Evolutionary conservation across 768 basidiomycete genomes (phyloP), one percentile per base, ranked within the genome.

Genomic region (Tricholoma saponaceum): DNA sequence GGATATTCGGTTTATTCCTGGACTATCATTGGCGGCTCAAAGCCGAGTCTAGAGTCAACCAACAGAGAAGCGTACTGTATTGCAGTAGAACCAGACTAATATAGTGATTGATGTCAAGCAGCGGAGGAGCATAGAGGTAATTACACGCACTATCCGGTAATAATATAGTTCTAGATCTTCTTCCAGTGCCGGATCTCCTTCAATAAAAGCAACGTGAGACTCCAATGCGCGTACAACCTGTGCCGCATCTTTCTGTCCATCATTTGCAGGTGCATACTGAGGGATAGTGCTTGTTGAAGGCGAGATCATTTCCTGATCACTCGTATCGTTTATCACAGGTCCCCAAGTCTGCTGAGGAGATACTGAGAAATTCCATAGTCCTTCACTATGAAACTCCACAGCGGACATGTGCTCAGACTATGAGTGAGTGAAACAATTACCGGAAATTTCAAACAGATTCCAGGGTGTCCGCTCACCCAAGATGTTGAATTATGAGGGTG

Each of bases 91-190:
- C 43, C 46, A 33, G 54, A 26, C 33, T 61, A 44, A 51, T 32
- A n/a, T 18, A n/a, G 39, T 37, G 0, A 12, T 10, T n/a, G n/a
- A 13, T 32, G 20, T 47, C 51, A 10, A 55, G 50, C 12, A 43
- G 35, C n/a, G 23, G 10, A 14, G 20, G 23, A 43, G 32, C 13
- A 18, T 1, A 18, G 26, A 49, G 9, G 16, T n/a, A 46, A n/a
- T 16, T 12, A 28, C 28, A 26, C 60, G 51, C 51, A 61, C 60
- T 41, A 58, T 56, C 56, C 44, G 54, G 22, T 58, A 55, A 43
- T 56, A 56, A 33, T 55, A 53, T 7, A 52, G 26, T 23, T 54
- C 52, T n/a, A 28, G 43, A 35, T 61, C 57, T 26, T 61, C 60
- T n/a, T 56, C 54, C 44, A 54, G 25, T 14, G 54, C 22, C 12